Conservation (phyloP, 2,329 filamentous ascomycete species). For the Fusarium sp. region DNA sequence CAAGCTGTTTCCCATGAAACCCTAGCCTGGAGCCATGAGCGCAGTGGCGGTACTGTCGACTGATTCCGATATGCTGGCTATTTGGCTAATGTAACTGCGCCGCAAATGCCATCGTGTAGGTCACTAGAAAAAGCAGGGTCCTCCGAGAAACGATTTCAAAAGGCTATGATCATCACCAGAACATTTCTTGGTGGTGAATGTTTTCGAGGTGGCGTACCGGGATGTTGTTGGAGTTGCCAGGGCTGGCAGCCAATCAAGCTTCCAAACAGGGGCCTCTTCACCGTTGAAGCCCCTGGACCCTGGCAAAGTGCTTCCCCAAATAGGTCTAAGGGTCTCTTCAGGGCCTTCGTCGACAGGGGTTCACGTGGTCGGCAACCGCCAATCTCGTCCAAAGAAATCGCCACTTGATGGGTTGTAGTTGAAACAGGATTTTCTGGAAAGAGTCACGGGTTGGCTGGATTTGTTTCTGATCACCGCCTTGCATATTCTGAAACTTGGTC, state of each 20-base stretch:
- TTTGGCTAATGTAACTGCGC: conserved; percentile 2
- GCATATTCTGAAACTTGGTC: conserved; percentile 40
- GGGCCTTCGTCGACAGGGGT: conserved; percentile 22
- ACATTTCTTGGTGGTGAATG: conserved; percentile 23
- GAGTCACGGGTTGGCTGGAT: conserved; percentile 19
- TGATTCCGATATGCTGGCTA: conserved; percentile 12
- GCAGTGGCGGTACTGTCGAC: conserved; percentile 3
- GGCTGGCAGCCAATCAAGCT: conserved; percentile 36
- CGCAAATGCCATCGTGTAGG: conserved; percentile 5
- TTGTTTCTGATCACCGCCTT: conserved; percentile 32
- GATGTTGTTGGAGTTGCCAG: conserved; percentile 17
- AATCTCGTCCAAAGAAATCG: conserved; percentile 37
- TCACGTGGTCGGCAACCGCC: conserved; percentile 30
- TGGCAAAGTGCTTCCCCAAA: conserved; percentile 10
- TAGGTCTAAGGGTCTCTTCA: conserved; percentile 26
- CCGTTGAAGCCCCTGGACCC: conserved; percentile 20
- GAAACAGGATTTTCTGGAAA: conserved; percentile 40
- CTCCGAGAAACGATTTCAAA: conserved; percentile 31
- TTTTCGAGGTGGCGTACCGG: conserved; percentile 23
- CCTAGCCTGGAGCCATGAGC: conserved; percentile 9
- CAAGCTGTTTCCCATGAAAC: conserved; percentile 16
- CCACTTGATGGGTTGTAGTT: conserved; percentile 24
- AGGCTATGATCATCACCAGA: conserved; percentile 36
- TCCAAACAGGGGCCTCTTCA: conserved; percentile 7
- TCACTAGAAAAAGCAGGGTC: conserved; percentile 35